phyloP scores from a whole-genome alignment of 305 asterid species.

The Plantago rigida region DNA sequence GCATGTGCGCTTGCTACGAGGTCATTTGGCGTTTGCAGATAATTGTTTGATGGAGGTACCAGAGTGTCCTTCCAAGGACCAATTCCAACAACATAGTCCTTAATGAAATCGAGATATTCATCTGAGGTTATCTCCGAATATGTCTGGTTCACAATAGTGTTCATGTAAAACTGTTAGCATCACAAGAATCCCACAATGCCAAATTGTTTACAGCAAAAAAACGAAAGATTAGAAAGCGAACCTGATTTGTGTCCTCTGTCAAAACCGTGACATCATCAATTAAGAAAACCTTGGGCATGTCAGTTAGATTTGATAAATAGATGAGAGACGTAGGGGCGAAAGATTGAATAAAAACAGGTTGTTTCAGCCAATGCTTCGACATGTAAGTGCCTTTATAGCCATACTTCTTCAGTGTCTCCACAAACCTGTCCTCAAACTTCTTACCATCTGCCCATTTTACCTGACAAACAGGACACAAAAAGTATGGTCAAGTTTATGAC shows the following conservation, averaged over 20 bases:
- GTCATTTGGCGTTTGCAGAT: conserved; percentile 53
- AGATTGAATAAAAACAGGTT: conserved; percentile 79
- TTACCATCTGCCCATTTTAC: conserved; percentile 79
- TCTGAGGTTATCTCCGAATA: conserved; percentile 82
- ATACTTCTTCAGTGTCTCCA: conserved; percentile 57
- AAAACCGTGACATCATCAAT: conserved; percentile 45
- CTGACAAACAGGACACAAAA: conserved; percentile 29
- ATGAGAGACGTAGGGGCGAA: conserved; percentile 87
- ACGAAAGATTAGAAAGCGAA: neutral
- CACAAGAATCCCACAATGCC: too few species aligned
- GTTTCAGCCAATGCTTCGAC: conserved; percentile 76
- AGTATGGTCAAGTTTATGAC: too few species aligned
- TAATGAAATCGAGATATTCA: conserved; percentile 63
- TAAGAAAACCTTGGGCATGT: conserved; percentile 74
- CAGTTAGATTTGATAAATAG: conserved; percentile 56
- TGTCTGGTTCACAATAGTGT: conserved; percentile 40
- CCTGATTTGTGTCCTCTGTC: conserved; percentile 97
- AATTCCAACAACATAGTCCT: conserved; percentile 76
- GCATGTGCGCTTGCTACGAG: conserved; percentile 85
- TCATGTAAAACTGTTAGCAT: conserved; percentile 4
- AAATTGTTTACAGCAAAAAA: too few species aligned
- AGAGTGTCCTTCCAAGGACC: conserved; percentile 90
- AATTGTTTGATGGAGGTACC: conserved; percentile 45
- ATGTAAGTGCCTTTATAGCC: conserved; percentile 76
- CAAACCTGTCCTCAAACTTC: conserved; percentile 79